Evolutionary conservation across 1,139 yeast genomes (phyloP).

Genomic region (Suhomyces bribrorum): DNA sequence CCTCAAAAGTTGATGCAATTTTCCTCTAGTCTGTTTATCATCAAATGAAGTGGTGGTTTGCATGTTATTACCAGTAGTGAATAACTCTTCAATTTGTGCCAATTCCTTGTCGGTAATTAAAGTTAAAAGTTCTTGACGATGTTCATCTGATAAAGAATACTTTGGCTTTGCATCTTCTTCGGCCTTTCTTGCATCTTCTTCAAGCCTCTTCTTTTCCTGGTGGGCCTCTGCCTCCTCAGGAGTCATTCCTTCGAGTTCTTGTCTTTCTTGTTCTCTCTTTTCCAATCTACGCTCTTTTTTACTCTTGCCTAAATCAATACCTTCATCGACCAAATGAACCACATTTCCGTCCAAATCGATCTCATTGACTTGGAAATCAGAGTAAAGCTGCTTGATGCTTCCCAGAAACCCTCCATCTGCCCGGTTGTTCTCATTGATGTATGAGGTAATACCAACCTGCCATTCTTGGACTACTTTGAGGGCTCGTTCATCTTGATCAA

Average conservation of each 20-base stretch:
- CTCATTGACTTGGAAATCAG: constrained; percentile 95
- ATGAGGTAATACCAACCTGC: constrained; percentile 86
- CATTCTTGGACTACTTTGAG: constrained; percentile 47
- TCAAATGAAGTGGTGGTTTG: constrained; percentile 59
- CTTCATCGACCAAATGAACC: constrained; percentile 73
- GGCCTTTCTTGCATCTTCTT: constrained; percentile 24
- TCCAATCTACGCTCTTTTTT: constrained; percentile 55
- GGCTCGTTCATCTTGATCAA: constrained; percentile 13
- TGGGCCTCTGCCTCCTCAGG: constrained; percentile 38
- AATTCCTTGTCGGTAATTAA: constrained; percentile 63
- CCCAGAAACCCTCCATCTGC: constrained; percentile 71
- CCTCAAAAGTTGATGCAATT: constrained; percentile 74
- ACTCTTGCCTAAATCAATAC: constrained; percentile 54
- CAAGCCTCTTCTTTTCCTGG: constrained; percentile 29
- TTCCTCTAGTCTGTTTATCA: constrained; percentile 72
- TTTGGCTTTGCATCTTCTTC: constrained; percentile 34
- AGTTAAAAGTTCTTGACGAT: constrained; percentile 48
- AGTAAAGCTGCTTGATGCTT: constrained; percentile 78
- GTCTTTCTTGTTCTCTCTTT: constrained; percentile 42
- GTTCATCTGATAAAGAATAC: constrained; percentile 47
- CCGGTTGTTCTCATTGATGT: constrained; percentile 44
- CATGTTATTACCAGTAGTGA: constrained; percentile 58
- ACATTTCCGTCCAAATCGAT: constrained; percentile 68
- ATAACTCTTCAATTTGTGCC: constrained; percentile 52
- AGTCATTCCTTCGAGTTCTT: constrained; percentile 36